Evolutionary conservation across 2,329 filamentous ascomycete species (phyloP).

Genomic region (Domatiomyces catenatus): DNA sequence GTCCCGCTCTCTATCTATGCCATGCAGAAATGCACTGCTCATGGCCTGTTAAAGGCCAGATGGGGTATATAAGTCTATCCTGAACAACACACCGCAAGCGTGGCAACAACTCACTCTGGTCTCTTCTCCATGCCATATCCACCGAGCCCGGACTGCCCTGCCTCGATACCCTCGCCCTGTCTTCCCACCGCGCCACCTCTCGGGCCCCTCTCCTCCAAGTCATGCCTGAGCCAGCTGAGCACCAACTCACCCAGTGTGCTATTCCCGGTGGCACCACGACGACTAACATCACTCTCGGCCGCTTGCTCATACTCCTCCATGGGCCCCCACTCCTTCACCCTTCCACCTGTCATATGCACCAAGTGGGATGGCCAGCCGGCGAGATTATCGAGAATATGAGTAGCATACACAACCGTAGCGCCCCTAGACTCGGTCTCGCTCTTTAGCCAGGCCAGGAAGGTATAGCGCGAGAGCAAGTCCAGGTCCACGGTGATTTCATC

Average conservation of each 20-base stretch:
- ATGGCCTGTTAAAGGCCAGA: constrained; percentile 17
- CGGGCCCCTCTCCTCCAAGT: constrained; percentile 15
- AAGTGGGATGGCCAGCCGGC: constrained; percentile 90
- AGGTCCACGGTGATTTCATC: constrained; percentile 97
- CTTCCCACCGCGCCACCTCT: constrained; percentile 1
- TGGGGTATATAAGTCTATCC: constrained; percentile 7
- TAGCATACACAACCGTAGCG: constrained; percentile 93
- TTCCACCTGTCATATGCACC: constrained; percentile 85
- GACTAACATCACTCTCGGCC: constrained; percentile 3
- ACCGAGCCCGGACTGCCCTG: constrained; percentile 44
- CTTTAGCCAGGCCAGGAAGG: constrained; percentile 77
- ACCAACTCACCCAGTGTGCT: constrained; percentile 77
- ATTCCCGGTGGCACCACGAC: constrained; percentile 43
- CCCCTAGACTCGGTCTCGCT: constrained; percentile 65
- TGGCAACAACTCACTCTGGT: constrained; percentile 1
- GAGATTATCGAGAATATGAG: constrained; percentile 90
- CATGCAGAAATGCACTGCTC: constrained; percentile 4
- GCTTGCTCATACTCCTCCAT: constrained; percentile 49
- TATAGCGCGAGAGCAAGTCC: constrained; percentile 67
- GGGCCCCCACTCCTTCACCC: constrained; percentile 70
- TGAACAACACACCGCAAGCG: not conserved
- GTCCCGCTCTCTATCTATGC: not conserved
- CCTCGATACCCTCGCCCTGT: constrained; percentile 32
- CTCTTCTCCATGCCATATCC: constrained; percentile 47
- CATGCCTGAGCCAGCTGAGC: constrained; percentile 60